Evolutionary conservation across 306 rosid species (phyloP), one percentile per base, ranked within the genome.

Genomic region (Quercus parvula): DNA sequence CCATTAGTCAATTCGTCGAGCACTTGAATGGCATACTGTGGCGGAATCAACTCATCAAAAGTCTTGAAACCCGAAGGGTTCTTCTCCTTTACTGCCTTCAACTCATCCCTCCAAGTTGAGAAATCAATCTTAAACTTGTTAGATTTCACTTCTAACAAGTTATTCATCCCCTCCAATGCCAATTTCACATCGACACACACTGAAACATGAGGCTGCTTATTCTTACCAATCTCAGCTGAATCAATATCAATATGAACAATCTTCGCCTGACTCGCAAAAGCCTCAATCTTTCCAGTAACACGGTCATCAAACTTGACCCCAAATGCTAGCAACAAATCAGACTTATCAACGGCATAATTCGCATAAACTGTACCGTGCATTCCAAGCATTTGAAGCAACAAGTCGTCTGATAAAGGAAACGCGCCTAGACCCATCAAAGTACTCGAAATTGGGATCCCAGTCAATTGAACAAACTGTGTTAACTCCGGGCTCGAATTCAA

Each of bases 301-400:
- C 94, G 92, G 61, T 95, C 99, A 79, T 95, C 99, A 28, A 95
- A 95, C 82, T 98, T 87, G 62, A 94, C 98, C n/a, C 98, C 98
- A 61, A 92, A 94, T 0, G 97, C 99, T 74, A 92, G 97, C 84
- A 95, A 76, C 79, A 95, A 69, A 73, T 95, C 96, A 76, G 91
- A 78, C 17, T 77, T 86, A 78, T 95, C 99, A 70, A 95, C 94
- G 2, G 94, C 95, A 77, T 95, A 95, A 83, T 95, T 95, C 15
- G 99, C 99, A 84, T 85, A 89, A 27, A 95, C 96, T 68, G 98
- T 92, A 0, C 94, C 99, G 14, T 94, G 99, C 97, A 92, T 94
- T 14, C 97, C 99, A 80, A 94, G 81, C 97, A 92, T 94, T 57
- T 87, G 92, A 49, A 94, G 98, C 0, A 98, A 95, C 66, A 78